phyloP scores from a whole-genome alignment of 768 basidiomycete species.

The Kwoniella botswanensis region DNA sequence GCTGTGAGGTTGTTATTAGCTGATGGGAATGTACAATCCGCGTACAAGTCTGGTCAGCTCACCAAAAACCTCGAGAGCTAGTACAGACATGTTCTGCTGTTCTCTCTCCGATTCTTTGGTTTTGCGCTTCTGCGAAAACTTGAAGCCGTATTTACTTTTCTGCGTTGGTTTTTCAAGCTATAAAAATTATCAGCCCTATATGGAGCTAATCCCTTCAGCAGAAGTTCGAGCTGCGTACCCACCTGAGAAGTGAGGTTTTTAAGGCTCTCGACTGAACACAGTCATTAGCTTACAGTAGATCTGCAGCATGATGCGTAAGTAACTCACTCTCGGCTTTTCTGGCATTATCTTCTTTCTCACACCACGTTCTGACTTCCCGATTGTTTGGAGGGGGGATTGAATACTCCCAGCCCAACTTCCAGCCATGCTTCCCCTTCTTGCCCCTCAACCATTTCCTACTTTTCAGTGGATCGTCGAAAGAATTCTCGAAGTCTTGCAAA shows the following conservation, averaged over 20 bases:
- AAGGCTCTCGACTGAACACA: constrained; percentile 17
- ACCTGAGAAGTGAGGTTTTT: constrained; percentile 23
- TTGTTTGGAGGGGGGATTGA: constrained; percentile 69
- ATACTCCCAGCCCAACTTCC: constrained; percentile 77
- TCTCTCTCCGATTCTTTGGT: constrained; percentile 63
- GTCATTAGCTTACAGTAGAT: background rate
- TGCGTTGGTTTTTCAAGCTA: constrained; percentile 80
- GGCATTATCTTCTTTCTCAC: constrained; percentile 58
- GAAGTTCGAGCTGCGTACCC: constrained; percentile 5
- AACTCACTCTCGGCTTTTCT: constrained; percentile 25
- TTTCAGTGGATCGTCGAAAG: background rate
- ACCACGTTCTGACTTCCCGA: constrained; percentile 66
- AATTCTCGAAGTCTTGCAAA: constrained; percentile 68
- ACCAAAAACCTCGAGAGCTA: constrained; percentile 89
- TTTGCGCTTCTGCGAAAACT: constrained; percentile 64
- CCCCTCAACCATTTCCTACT: constrained; percentile 34
- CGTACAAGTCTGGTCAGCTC: constrained; percentile 38
- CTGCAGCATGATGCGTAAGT: background rate
- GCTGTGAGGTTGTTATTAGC: constrained; percentile 59
- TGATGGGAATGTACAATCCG: no score
- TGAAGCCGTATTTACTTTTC: constrained; percentile 70
- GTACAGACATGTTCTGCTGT: constrained; percentile 74
- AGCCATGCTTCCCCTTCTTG: constrained; percentile 6
- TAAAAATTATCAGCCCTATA: background rate
- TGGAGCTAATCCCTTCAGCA: background rate